Conservation (phyloP, 2,329 filamentous ascomycete genomes). For the Fusarium setosum region DNA sequence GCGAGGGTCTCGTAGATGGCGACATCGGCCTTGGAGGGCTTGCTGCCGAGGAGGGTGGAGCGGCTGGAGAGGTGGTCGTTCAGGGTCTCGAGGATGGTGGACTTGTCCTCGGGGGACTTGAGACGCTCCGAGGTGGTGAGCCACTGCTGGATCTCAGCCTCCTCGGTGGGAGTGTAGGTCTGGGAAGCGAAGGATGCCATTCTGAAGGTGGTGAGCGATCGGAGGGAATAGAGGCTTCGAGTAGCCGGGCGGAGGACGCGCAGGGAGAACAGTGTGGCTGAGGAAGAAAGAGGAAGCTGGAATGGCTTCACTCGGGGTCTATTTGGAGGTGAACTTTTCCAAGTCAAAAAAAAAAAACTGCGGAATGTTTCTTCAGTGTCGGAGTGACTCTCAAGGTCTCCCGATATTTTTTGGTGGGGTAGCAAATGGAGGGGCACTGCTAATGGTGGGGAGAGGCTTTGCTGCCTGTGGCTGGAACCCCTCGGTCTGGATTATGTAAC, state of each 20-base stretch:
- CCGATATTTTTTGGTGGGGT: slow-evolving; percentile 41
- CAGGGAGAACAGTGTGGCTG: slow-evolving; percentile 56
- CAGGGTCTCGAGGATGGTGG: slow-evolving; percentile 79
- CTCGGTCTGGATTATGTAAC: background rate
- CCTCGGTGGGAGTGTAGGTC: slow-evolving; percentile 82
- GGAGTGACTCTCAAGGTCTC: slow-evolving; percentile 18
- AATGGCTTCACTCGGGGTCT: slow-evolving; percentile 36
- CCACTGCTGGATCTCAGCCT: slow-evolving; percentile 92
- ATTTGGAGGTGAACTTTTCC: background rate
- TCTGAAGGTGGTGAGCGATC: slow-evolving; percentile 51
- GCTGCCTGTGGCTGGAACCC: slow-evolving; percentile 21
- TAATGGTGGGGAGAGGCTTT: slow-evolving; percentile 12
- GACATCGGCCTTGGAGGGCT: slow-evolving; percentile 89
- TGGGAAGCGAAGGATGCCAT: slow-evolving; percentile 75
- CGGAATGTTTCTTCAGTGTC: background rate
- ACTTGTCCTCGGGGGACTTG: slow-evolving; percentile 65
- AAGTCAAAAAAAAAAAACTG: slow-evolving; percentile 2
- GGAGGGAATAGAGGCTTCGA: slow-evolving; percentile 51
- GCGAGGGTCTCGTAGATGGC: slow-evolving; percentile 84
- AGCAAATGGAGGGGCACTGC: slow-evolving; percentile 35
- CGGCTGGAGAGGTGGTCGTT: slow-evolving; percentile 90
- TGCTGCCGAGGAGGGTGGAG: slow-evolving; percentile 88
- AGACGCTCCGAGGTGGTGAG: slow-evolving; percentile 80
- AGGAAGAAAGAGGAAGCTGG: slow-evolving; percentile 37
- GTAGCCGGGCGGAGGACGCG: slow-evolving; percentile 47